Conservation (phyloP, 139 green algal species). For the Pycnococcus provasolii region DNA sequence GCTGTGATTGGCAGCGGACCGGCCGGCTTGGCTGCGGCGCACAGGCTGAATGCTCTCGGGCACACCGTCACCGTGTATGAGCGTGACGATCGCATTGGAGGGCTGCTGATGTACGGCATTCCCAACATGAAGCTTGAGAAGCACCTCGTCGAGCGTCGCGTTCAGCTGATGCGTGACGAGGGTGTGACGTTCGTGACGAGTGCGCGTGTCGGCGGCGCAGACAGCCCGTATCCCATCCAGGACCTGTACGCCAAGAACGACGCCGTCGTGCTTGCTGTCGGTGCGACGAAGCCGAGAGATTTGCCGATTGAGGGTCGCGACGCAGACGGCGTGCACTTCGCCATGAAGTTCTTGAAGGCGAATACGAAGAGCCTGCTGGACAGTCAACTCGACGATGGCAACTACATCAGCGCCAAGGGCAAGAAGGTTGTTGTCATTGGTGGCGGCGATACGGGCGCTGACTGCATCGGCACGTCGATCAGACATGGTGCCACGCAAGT, state of each 20-base stretch:
- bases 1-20: constrained; percentile 80
- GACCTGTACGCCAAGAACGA: constrained; percentile 50
- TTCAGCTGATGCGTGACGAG: constrained; percentile 85
- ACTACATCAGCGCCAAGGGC: constrained; percentile 74
- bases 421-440: constrained; percentile 95
- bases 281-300: constrained; percentile 81
- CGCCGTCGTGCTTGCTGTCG: constrained; percentile 75
- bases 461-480: constrained; percentile 91
- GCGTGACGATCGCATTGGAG: constrained; percentile 76
- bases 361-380: constrained; percentile 92
- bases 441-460: constrained; percentile 89
- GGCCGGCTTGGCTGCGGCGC: constrained; percentile 78
- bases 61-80: constrained; percentile 80
- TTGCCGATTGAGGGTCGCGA: constrained; percentile 67
- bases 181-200: constrained; percentile 71
- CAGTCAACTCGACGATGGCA: constrained; percentile 56
- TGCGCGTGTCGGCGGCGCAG: constrained; percentile 54
- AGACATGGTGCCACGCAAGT: constrained; percentile 63
- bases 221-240: constrained; percentile 12
- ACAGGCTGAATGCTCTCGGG: constrained; percentile 92
- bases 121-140: constrained; percentile 99
- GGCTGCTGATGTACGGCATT: constrained; percentile 96
- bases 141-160: constrained; percentile 81
- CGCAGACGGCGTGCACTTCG: constrained; percentile 78
- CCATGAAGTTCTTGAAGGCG: constrained; percentile 89